Percentiles rank a stretch among this genome's conserved stretches.
Conservation (phyloP, 208 protist genomes). For the Phytomonas serpens region DNA sequence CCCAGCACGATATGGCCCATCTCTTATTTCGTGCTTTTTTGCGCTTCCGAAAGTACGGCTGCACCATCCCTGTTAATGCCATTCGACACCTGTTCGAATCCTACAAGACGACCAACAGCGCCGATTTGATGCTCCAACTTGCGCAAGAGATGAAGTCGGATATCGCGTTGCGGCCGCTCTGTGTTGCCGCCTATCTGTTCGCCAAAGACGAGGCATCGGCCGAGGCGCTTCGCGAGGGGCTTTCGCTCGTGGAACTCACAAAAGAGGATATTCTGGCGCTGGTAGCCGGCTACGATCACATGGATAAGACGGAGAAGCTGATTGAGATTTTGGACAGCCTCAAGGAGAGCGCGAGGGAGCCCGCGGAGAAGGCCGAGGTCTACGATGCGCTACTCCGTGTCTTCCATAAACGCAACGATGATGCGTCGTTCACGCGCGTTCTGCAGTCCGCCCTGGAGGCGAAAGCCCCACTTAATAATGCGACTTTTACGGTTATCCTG, state of each 20-base stretch:
- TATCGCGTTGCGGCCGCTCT: constrained; percentile 59
- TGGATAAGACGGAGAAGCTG: constrained; percentile 53
- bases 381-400: constrained; percentile 56
- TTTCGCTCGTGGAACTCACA: constrained; percentile 33
- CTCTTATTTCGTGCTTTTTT: constrained; percentile 82
- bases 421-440: constrained; percentile 40
- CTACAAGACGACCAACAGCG: constrained; percentile 76
- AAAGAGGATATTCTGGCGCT: constrained; percentile 66
- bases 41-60: constrained; percentile 87
- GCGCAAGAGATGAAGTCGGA: constrained; percentile 78
- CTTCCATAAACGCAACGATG: constrained; percentile 49
- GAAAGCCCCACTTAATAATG: constrained; percentile 25
- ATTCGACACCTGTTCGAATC: constrained; percentile 82
- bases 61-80: constrained; percentile 62
- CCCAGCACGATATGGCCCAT: constrained; percentile 87
- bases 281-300: constrained; percentile 75
- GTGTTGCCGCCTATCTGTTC: constrained; percentile 82
- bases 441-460: constrained; percentile 45
- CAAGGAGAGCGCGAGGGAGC: constrained; percentile 15
- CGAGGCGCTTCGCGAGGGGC: constrained; percentile 41
- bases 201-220: constrained; percentile 52
- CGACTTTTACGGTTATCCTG: constrained; percentile 50
- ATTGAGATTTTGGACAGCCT: constrained; percentile 31
- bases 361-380: constrained; percentile 20
- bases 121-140: constrained; percentile 78